Base-by-base conservation (phyloP, 805 yeast species). In the Nakazawaea siamensis region DNA sequence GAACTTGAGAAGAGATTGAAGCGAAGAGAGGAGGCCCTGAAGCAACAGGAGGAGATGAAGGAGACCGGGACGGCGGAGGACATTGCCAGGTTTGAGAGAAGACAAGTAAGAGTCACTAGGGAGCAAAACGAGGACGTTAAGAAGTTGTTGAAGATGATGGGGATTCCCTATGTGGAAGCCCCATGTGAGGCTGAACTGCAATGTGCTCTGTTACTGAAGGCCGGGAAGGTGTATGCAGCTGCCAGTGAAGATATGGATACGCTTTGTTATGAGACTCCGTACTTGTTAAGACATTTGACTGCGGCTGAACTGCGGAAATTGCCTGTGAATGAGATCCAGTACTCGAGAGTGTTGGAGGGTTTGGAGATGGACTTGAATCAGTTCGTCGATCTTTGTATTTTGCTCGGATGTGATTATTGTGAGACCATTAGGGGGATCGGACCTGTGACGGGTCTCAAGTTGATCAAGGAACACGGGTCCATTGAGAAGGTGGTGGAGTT, bases 191-290 rank as follows among this genome's bases (percentile, higher is more conserved):
- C 99, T 2, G 99, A 92, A 55, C 95, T 98, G 0, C 97, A 92
- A 50, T 92, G 98, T 64, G 97, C 98, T 0, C 92, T 77, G 43
- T 60, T 92, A 31, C 97, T 97, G 3, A 73, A 76, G 39, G 73
- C 76, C 10, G 97, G 95, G 2, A 87, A 86, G 51, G 97, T 90
- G 0, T 92, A 79, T 53, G 98, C 95, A 7, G 95, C 97, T 3
- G 98, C 97, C 1, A 82, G 95, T 5, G 98, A 92, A 55, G 98
- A 92, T 73, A 92, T 92, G 98, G 98, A 92, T 59, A 92, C 98
- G 1, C 57, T 92, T 37, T 92, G 97, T 51, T 92, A 90, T 53
- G 79, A 76, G 38, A 84, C 97, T 2, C 92, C 95, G 5, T 76
- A 62, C 40, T 60, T 92, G 35, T 65, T 92, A 41, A 72, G 98